Evolutionary conservation across 352 stramenopile species (phyloP).

Genomic region (Phytophthora idaei): DNA sequence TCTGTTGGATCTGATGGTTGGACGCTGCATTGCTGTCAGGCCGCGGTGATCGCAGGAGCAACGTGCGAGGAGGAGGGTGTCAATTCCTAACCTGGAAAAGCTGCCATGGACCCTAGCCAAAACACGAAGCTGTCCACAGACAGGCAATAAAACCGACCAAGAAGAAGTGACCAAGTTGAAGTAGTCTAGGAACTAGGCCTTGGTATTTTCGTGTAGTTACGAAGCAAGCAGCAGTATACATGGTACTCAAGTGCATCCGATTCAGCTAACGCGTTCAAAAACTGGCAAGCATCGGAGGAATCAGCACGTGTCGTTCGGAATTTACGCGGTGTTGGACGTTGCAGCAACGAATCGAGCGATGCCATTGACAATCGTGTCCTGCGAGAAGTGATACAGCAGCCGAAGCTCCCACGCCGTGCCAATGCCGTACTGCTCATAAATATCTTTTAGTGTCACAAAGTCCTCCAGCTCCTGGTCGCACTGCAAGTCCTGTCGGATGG

Average conservation of each 20-base stretch:
- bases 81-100: no score
- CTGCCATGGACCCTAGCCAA: no score
- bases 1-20: no score
- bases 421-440: slow-evolving; percentile 86
- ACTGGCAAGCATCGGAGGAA: slow-evolving; percentile 7
- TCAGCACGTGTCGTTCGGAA: not conserved
- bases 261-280: slow-evolving; percentile 21
- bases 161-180: no score
- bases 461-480: slow-evolving; percentile 81
- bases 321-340: slow-evolving; percentile 18
- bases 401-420: slow-evolving; percentile 71
- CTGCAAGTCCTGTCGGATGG: slow-evolving; percentile 66
- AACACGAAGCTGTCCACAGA: no score
- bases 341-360: slow-evolving; percentile 62
- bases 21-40: no score
- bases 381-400: slow-evolving; percentile 79
- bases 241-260: not conserved
- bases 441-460: slow-evolving; percentile 73
- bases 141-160: no score
- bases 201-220: no score
- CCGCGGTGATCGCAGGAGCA: no score
- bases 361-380: slow-evolving; percentile 69
- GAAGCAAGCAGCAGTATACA: no score
- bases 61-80: no score
- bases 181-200: no score